phyloP scores from a whole-genome alignment of 768 basidiomycete species.

The Pleurotus tuber-regium region DNA sequence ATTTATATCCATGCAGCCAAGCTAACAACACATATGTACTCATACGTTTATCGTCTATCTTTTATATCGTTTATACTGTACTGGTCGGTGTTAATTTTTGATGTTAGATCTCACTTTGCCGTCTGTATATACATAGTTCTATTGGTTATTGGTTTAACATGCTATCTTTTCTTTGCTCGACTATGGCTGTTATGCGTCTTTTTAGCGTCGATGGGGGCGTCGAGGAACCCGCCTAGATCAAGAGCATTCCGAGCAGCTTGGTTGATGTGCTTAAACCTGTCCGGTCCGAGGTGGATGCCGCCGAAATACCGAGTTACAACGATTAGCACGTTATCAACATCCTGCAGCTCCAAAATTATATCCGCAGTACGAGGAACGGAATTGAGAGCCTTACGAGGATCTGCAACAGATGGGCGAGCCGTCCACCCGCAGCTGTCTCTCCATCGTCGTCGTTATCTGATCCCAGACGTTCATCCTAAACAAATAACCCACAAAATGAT shows the following conservation, averaged over 20 bases:
- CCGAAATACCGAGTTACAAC: conserved; percentile 94
- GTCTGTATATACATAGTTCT: not conserved
- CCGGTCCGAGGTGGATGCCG: conserved; percentile 86
- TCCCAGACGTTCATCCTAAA: not conserved
- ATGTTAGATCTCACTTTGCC: not conserved
- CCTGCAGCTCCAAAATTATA: too few species aligned
- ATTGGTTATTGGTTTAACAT: too few species aligned
- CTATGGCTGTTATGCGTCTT: conserved; percentile 19
- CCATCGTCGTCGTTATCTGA: conserved; percentile 96
- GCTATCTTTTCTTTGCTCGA: conserved; percentile 5
- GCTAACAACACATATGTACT: too few species aligned
- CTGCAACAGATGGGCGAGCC: conserved; percentile 87
- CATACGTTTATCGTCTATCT: not conserved
- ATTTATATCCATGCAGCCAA: not conserved
- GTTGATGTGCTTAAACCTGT: conserved; percentile 91
- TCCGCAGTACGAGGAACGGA: too few species aligned
- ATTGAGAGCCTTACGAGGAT: conserved; percentile 61
- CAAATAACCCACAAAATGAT: not conserved
- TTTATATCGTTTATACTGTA: not conserved
- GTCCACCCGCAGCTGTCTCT: conserved; percentile 88
- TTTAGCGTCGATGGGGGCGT: conserved; percentile 36
- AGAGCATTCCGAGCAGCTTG: conserved; percentile 92
- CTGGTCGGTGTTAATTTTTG: not conserved
- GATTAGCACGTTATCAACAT: conserved; percentile 81
- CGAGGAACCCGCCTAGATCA: conserved; percentile 84